Evolutionary conservation across 768 basidiomycete genomes (phyloP), one percentile per base, ranked within the genome.

Genomic region (Chalciporus chontae): DNA sequence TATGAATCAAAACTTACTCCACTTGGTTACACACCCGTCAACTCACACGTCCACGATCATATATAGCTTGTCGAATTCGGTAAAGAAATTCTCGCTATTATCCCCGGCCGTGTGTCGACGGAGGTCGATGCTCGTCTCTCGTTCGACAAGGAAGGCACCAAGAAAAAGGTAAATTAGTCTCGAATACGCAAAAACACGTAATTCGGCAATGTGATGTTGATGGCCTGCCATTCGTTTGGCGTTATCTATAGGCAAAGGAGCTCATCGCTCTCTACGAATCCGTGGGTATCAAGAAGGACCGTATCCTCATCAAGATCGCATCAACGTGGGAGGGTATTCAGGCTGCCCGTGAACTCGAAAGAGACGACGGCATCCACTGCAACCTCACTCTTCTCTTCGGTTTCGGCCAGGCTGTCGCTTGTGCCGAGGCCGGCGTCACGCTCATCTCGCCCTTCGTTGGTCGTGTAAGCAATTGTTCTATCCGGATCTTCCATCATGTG

Each of bases 301-400:
- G 96, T 55, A 77, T 99, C 55, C 78, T 99, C 60, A 97, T 99
- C 84, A 99, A 99, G 79, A 97, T 99, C 66, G 96, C 95, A 26
- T 95, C 96, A 36, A 94, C 94, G 42, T 99, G 92, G 90, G 96
- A 98, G 74, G 96, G 96, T 73, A 99, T 99, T 75, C 95, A 99
- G 72, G 96, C 96, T 52, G 96, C 96, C 32, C 85, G 93, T 55
- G 87, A 94, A 71, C 86, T 99, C 58, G 96, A 99, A 77, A 71
- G 79, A 53, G 88, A 95, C 59, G 84, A 96, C 51, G 80, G 79
- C 55, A 98, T 99, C 72, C 94, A 95, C 83, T 97, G 94, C 80
- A 98, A 99, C 77, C 83, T 99, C 58, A 99, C 96, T 44, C 87
- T 99, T 61, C 85, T 98, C 58, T 99, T 99, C 76, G 96, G 96